Base-by-base conservation (phyloP, 306 rosid genomes). In the Dalbergia oliveri region DNA sequence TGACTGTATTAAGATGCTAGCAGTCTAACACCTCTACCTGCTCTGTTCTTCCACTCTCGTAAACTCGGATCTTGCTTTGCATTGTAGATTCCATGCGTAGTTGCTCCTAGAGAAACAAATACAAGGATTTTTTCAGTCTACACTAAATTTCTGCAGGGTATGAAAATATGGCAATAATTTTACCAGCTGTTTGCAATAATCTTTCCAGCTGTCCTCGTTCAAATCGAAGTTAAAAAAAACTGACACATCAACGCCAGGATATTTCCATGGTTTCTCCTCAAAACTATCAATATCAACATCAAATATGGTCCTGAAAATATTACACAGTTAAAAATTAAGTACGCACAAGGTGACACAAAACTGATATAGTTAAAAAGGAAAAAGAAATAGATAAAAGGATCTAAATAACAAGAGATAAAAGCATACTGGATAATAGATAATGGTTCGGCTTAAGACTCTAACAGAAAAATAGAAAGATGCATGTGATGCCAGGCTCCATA, bases 121-220 rank as follows among this genome's bases (percentile, higher is more conserved):
- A 44, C 39, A 77, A 60, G 79, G n/a, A 14, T 49, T 33, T 12
- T 78, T 64, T 82, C 56, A 80, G 61, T 79, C 82, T 75, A 49
- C 69, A 66, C 59, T 56, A 50, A 80, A 69, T 19, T 75, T 69
- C 64, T 53, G 26, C 45, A 77, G 31, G 59, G 44, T 51, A 56
- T 12, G 19, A 45, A 41, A 76, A 39, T 50, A 44, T 34, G 14
- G 43, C 76, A 83, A 79, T 26, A 59, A 51, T 51, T 47, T 81
- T 90, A 96, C 99, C 98, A 96, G 99, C 85, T 88, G 99, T 88
- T 85, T 96, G 94, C 98, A 90, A 87, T 96, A 96, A 83, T 90
- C 97, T 84, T 87, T 96, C 99, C 99, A 96, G 87, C 90, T 86
- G 50, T 96, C 99, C 79, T 96, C 99, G 79, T 89, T 96, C 81